These are phyloP conservation scores for Aspergillus tamarii DNA, from an alignment of 2,329 filamentous ascomycete species.

Conservation along the genomic window DNA sequence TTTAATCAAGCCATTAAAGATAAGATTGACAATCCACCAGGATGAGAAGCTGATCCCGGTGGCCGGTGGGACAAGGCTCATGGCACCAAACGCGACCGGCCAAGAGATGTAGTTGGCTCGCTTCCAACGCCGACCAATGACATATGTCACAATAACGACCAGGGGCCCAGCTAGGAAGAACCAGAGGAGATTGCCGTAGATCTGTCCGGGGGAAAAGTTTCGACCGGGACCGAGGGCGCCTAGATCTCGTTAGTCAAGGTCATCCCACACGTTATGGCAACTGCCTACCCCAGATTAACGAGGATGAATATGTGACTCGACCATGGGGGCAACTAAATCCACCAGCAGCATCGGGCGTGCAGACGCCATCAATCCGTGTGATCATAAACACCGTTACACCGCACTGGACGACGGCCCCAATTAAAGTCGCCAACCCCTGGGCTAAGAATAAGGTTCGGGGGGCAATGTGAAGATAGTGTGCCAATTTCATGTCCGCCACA, in stretches of 20 bases:
- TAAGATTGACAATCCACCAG: slow-evolving; percentile 59
- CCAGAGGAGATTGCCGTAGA: slow-evolving; percentile 68
- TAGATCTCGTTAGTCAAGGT: slow-evolving; percentile 15
- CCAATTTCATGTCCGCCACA: slow-evolving; percentile 67
- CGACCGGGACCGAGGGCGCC: slow-evolving; percentile 67
- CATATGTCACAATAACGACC: slow-evolving; percentile 63
- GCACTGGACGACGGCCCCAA: slow-evolving; percentile 54
- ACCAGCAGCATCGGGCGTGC: slow-evolving; percentile 59
- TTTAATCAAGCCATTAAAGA: slow-evolving; percentile 52
- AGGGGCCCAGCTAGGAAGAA: slow-evolving; percentile 71
- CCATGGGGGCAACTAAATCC: slow-evolving; percentile 64
- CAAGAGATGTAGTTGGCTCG: slow-evolving; percentile 67
- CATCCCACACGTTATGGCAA: not conserved
- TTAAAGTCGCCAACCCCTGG: slow-evolving; percentile 55
- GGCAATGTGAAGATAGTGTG: slow-evolving; percentile 53
- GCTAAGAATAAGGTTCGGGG: slow-evolving; percentile 55
- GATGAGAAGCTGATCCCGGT: slow-evolving; percentile 71
- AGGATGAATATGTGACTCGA: slow-evolving; percentile 68
- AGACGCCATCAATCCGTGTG: slow-evolving; percentile 50
- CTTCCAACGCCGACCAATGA: slow-evolving; percentile 63
- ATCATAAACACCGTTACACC: slow-evolving; percentile 55
- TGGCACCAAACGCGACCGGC: slow-evolving; percentile 69
- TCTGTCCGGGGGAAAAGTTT: slow-evolving; percentile 65
- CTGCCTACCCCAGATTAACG: slow-evolving; percentile 66
- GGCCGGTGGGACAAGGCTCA: slow-evolving; percentile 67